phyloP scores from a whole-genome alignment of 768 basidiomycete species.

The Tephrocybe sp. region DNA sequence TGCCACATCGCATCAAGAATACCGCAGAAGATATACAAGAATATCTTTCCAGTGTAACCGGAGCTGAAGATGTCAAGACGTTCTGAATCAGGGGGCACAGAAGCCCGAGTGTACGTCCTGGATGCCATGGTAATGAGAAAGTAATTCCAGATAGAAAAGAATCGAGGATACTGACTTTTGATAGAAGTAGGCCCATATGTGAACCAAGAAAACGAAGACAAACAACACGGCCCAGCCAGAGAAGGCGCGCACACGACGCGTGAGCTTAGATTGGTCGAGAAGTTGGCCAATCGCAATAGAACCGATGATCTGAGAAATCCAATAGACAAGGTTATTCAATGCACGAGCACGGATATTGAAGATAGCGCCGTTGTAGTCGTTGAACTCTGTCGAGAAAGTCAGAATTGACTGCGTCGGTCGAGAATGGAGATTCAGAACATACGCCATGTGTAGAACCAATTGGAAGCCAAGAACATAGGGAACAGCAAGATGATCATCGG shows the following conservation, averaged over 20 bases:
- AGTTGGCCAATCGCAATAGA: conserved; percentile 68
- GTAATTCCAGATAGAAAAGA: background rate
- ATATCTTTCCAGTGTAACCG: conserved; percentile 55
- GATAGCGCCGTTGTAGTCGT: conserved; percentile 73
- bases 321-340: conserved; percentile 79
- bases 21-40: conserved; percentile 73
- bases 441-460: conserved; percentile 91
- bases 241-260: conserved; percentile 71
- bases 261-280: conserved; percentile 56
- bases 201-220: conserved; percentile 63
- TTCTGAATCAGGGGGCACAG: conserved; percentile 32
- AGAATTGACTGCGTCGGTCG: conserved; percentile 1
- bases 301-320: conserved; percentile 77
- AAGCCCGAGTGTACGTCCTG: conserved; percentile 59
- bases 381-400: conserved; percentile 54
- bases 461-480: conserved; percentile 85
- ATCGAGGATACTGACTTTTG: conserved; percentile 51
- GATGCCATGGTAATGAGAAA: conserved; percentile 11
- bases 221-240: conserved; percentile 66
- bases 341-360: conserved; percentile 81
- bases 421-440: conserved; percentile 21
- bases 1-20: conserved; percentile 86
- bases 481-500: conserved; percentile 74
- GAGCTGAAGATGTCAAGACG: conserved; percentile 62
- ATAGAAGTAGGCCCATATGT: conserved; percentile 78